Evolutionary conservation across 2,329 filamentous ascomycete genomes (phyloP), one percentile per base, ranked within the genome.

Genomic region (Thermochaetoides dissita): DNA sequence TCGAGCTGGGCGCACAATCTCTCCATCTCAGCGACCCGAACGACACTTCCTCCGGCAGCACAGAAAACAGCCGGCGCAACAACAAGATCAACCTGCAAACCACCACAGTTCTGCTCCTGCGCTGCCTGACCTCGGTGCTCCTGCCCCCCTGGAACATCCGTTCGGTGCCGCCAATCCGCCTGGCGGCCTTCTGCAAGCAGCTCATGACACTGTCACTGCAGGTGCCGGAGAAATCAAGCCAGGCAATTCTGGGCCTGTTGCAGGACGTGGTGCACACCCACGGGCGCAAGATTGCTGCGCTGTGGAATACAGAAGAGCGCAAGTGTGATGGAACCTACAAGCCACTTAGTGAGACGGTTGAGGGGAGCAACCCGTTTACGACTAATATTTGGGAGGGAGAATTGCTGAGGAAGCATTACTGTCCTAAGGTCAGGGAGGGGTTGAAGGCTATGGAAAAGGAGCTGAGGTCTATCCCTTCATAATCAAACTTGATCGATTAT

Each of bases 251-350:
- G 5, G 81, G 80, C 2, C 67, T 98, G 29, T 62, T 96, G 36
- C 75, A 75, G 40, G 81, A 88, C 52, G 76, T 96, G 2, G 76
- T 81, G 0, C 84, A 84, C 60, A 79, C 80, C 2, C 87, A 98
- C 58, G 79, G 79, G 38, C 80, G 78, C 53, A 93, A 89, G 62
- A 75, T 96, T 36, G 75, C 75, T 33, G 76, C 81, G n/a, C 62
- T 98, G 46, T 98, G 91, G 89, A 79, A 93, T 55, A 94, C 87
- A 0, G 89, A 96, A 58, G 91, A 96, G 66, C 72, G 89, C 39
- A 83, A 84, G 58, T 89, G 89, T 6, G 89, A 96, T 58, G 91
- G 91, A 2, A 75, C 81, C 1, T 96, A 84, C 55, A 82, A 88
- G 60, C 71, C 86, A 1, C 60, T 81, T 36, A 76, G 78, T 36